A percentile compares a stretch with the other conserved stretches of the same genome.
Conservation (phyloP, 78 protist genomes). For the Polysphondylium violaceum region DNA sequence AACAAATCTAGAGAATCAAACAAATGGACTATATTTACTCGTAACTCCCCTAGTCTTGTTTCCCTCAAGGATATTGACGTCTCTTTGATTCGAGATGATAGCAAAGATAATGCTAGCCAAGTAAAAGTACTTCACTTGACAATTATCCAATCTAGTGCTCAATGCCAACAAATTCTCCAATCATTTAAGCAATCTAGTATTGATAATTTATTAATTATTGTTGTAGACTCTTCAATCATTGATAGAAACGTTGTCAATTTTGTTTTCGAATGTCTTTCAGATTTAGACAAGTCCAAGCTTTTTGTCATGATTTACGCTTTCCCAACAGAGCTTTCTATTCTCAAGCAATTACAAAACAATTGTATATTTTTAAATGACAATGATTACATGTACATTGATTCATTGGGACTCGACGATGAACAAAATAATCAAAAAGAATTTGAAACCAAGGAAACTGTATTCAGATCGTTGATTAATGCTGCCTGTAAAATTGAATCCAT, state of each 20-base stretch:
- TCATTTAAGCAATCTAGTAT: neutral
- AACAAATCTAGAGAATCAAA: neutral
- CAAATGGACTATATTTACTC: slow-evolving; percentile 46
- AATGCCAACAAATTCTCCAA: neutral
- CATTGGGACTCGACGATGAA: neutral
- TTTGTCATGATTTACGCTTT: slow-evolving; percentile 29
- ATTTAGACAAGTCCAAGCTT: neutral
- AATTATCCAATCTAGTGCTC: neutral
- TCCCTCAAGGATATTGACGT: neutral
- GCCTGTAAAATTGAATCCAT: too few relatives aligned
- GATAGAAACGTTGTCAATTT: slow-evolving; percentile 26
- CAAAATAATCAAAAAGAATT: too few relatives aligned
- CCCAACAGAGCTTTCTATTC: slow-evolving; percentile 41
- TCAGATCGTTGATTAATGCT: too few relatives aligned
- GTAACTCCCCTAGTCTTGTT: slow-evolving; percentile 13
- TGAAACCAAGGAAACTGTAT: too few relatives aligned
- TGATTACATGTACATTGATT: slow-evolving; percentile 14
- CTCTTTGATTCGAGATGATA: neutral
- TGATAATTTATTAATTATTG: neutral
- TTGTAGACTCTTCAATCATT: slow-evolving; percentile 12
- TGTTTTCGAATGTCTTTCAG: neutral
- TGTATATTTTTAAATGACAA: slow-evolving; percentile 6
- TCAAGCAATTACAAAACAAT: slow-evolving; percentile 17
- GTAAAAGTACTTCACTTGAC: neutral
- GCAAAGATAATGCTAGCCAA: neutral